phyloP scores from a whole-genome alignment of 2,329 filamentous ascomycete species.

The Ophiobolus disseminans region DNA sequence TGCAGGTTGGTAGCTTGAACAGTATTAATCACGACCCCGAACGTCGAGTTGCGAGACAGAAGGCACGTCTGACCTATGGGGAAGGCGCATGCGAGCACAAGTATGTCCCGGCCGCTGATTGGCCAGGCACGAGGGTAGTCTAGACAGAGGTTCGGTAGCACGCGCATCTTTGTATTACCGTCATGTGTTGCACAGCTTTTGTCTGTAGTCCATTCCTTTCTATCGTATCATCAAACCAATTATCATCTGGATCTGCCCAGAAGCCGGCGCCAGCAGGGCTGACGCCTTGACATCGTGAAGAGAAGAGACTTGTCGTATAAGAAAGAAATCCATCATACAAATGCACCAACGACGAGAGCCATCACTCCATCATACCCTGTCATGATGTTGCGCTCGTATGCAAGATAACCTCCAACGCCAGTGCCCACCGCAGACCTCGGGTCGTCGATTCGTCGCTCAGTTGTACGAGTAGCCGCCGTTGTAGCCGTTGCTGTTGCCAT shows the following conservation, averaged over 20 bases:
- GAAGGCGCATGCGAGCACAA: constrained; percentile 17
- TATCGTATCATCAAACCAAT: background rate
- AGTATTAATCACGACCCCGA: constrained; percentile 2
- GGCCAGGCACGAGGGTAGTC: constrained; percentile 3
- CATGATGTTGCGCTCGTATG: too few species aligned
- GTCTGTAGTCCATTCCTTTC: background rate
- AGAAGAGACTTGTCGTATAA: too few species aligned
- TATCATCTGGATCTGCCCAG: too few species aligned
- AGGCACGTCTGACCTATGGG: constrained; percentile 22
- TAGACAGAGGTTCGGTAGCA: background rate
- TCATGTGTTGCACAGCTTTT: background rate
- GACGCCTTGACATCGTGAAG: too few species aligned
- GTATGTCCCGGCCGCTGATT: constrained; percentile 4
- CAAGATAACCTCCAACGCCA: too few species aligned
- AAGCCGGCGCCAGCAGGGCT: background rate
- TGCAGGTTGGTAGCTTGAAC: background rate
- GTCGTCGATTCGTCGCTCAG: constrained; percentile 19
- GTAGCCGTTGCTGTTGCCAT: constrained; percentile 23
- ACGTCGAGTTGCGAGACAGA: constrained; percentile 1
- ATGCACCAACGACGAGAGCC: too few species aligned
- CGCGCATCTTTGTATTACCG: constrained; percentile 1
- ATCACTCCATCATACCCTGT: too few species aligned
- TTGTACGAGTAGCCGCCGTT: constrained; percentile 25
- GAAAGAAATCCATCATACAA: too few species aligned
- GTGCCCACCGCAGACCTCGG: too few species aligned